phyloP scores from a whole-genome alignment of 2,329 filamentous ascomycete species.

The Arachnomyces sp. region DNA sequence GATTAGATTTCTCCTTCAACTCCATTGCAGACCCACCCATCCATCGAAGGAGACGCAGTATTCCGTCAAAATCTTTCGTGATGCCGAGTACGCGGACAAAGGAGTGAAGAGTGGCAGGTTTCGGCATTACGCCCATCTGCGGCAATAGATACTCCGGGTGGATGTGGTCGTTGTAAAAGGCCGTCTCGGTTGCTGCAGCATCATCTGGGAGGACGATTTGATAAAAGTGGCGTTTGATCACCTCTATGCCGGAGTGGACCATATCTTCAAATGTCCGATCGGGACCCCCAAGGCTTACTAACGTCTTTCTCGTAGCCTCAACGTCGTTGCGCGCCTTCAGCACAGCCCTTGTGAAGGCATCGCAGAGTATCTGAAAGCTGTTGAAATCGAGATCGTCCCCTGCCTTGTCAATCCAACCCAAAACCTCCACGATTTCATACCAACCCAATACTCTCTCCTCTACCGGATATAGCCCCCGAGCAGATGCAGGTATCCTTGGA shows the following conservation, averaged over 20 bases:
- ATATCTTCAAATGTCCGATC: constrained; percentile 20
- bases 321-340: constrained; percentile 5
- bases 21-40: constrained; percentile 28
- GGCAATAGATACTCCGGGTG: constrained; percentile 16
- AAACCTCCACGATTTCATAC: constrained; percentile 26
- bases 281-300: neutral
- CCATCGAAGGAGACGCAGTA: constrained; percentile 35
- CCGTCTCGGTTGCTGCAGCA: constrained; percentile 13
- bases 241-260: constrained; percentile 21
- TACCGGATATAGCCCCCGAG: constrained; percentile 9
- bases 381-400: constrained; percentile 23
- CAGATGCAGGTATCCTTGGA: constrained; percentile 15
- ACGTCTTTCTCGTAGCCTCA: constrained; percentile 6
- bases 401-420: constrained; percentile 27
- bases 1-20: constrained; percentile 27
- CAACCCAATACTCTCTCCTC: constrained; percentile 28
- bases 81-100: constrained; percentile 35
- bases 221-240: constrained; percentile 30
- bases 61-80: constrained; percentile 30
- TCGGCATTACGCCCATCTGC: constrained; percentile 27
- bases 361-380: constrained; percentile 13
- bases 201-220: constrained; percentile 24
- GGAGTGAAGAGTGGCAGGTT: constrained; percentile 32
- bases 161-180: neutral
- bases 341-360: constrained; percentile 3